Percentiles rank a stretch among this genome's conserved stretches.
Conservation (phyloP, 352 stramenopile genomes). For the Phytophthora citricola region DNA sequence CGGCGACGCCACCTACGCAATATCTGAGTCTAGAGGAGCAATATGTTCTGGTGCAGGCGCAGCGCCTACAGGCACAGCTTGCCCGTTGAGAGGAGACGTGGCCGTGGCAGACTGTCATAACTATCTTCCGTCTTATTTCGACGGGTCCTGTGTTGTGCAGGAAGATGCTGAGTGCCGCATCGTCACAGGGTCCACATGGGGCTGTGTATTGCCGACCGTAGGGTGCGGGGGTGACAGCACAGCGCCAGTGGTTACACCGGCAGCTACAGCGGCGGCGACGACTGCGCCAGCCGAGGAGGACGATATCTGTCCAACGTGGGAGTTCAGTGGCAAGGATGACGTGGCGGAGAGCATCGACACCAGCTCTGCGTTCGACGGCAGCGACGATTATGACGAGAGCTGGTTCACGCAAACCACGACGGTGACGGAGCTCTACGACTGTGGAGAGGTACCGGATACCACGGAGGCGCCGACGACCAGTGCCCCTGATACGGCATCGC, state of each 20-base stretch:
- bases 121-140: constrained; percentile 48
- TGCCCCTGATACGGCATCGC: constrained; percentile 1
- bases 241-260: neutral
- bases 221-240: constrained; percentile 20
- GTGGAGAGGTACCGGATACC: constrained; percentile 13
- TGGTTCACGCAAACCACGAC: constrained; percentile 33
- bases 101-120: constrained; percentile 49
- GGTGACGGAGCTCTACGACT: constrained; percentile 37
- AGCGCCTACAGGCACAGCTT: constrained; percentile 44
- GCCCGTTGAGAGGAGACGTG: constrained; percentile 52
- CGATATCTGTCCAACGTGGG: constrained; percentile 25
- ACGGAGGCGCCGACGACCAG: constrained; percentile 10
- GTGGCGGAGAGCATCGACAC: constrained; percentile 29
- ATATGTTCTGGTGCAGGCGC: constrained; percentile 26
- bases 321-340: constrained; percentile 16
- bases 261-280: constrained; percentile 13
- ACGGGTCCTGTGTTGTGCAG: constrained; percentile 37
- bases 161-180: constrained; percentile 57
- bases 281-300: constrained; percentile 16
- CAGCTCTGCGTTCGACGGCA: constrained; percentile 29
- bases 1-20: constrained; percentile 50
- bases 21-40: constrained; percentile 25
- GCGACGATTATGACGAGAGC: constrained; percentile 33
- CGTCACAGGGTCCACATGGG: constrained; percentile 41
- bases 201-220: constrained; percentile 45